phyloP scores from a whole-genome alignment of 2,329 filamentous ascomycete genomes.

The Sordariomycetes sp. region DNA sequence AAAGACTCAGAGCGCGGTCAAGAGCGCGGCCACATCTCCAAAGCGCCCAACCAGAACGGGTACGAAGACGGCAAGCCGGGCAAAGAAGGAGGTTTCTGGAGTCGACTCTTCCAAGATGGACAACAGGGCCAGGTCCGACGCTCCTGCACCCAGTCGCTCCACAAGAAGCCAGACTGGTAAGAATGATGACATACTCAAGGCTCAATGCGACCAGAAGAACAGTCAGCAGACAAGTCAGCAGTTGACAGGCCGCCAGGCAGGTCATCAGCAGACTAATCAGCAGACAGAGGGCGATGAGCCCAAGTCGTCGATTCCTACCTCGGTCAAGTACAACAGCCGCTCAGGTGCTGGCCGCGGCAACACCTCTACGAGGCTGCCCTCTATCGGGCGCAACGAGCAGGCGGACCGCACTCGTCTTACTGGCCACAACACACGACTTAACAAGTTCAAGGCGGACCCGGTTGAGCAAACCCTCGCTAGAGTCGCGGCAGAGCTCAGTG shows the following conservation, averaged over 20 bases:
- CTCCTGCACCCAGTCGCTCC: slow-evolving; percentile 19
- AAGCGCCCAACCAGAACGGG: no score
- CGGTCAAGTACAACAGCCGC: slow-evolving; percentile 20
- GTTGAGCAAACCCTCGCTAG: slow-evolving; percentile 23
- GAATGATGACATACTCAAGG: no score
- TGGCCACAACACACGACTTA: slow-evolving; percentile 22
- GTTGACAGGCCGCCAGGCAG: no score
- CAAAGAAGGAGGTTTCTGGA: no score
- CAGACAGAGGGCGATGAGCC: slow-evolving; percentile 7
- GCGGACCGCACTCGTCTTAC: slow-evolving; percentile 23
- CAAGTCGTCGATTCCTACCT: slow-evolving; percentile 23
- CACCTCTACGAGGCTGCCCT: slow-evolving; percentile 13
- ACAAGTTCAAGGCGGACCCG: slow-evolving; percentile 24
- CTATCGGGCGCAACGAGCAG: slow-evolving; percentile 17
- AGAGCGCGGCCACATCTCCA: no score
- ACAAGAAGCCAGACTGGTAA: no score
- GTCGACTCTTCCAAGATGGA: no score
- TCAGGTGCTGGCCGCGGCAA: slow-evolving; percentile 14
- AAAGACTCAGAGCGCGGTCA: no score
- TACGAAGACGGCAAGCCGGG: no score
- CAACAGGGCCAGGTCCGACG: no score
- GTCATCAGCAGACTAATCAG: slow-evolving; percentile 14
- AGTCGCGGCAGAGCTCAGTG: slow-evolving; percentile 13
- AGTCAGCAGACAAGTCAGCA: no score
- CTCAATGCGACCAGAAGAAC: no score